Evolutionary conservation across 2,329 filamentous ascomycete species (phyloP).

Genomic region (Alternaria gansuensis): DNA sequence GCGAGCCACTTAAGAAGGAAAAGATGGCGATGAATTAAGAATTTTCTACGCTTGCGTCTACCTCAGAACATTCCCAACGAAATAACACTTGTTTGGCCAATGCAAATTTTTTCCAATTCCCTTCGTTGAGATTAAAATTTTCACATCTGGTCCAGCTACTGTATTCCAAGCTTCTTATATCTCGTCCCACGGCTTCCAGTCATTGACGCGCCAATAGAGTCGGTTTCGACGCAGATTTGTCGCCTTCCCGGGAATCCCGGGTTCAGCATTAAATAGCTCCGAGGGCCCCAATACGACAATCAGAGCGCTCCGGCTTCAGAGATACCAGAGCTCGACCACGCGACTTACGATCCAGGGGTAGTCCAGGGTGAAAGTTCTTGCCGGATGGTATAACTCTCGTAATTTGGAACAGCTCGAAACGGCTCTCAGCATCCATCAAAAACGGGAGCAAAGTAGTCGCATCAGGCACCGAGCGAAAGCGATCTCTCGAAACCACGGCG

Average conservation of each 20-base stretch:
- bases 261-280: too few species aligned
- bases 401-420: not conserved
- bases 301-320: conserved; percentile 11
- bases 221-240: conserved; percentile 6
- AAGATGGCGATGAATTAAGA: too few species aligned
- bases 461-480: not conserved
- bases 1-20: not conserved
- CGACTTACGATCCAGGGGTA: not conserved
- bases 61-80: too few species aligned
- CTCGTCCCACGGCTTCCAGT: conserved; percentile 8
- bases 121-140: not conserved
- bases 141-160: conserved; percentile 11
- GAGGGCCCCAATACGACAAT: not conserved
- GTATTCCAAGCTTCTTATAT: conserved; percentile 14
- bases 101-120: too few species aligned
- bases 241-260: conserved; percentile 4
- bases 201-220: conserved; percentile 16
- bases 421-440: not conserved
- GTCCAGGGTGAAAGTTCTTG: not conserved
- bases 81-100: too few species aligned
- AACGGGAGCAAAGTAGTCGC: not conserved
- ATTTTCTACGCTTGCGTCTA: too few species aligned
- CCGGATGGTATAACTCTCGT: not conserved
- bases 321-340: conserved; percentile 17
- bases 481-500: not conserved